Percentiles rank a stretch among this genome's conserved stretches.
These are phyloP conservation scores for Backusella macrospora DNA, from an alignment of 192 early-diverging fungal species.

Conservation along the genomic window DNA sequence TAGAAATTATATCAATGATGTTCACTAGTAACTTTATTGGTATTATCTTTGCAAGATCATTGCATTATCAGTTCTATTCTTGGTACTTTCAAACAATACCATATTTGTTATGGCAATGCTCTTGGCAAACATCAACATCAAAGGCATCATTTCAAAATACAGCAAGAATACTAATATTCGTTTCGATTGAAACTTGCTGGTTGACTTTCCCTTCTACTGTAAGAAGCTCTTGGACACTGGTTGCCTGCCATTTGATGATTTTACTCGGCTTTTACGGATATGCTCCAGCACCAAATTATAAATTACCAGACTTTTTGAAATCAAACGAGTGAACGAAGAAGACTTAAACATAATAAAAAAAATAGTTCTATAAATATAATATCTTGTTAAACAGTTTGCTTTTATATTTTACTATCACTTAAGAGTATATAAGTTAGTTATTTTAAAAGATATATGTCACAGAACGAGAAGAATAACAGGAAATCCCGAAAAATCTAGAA, in stretches of 20 bases:
- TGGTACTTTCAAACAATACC: constrained; percentile 93
- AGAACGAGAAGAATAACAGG: no score
- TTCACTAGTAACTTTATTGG: constrained; percentile 92
- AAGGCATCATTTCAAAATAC: neutral
- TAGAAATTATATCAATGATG: constrained; percentile 68
- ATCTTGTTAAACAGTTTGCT: no score
- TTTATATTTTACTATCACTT: neutral
- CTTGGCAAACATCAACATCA: constrained; percentile 29
- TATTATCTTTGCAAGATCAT: constrained; percentile 80
- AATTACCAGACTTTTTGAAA: neutral
- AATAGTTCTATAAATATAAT: neutral
- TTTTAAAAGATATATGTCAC: no score
- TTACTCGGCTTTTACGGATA: constrained; percentile 20
- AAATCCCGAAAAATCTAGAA: no score
- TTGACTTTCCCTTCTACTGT: constrained; percentile 40
- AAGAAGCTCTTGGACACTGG: constrained; percentile 32
- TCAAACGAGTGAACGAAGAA: neutral
- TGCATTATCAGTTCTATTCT: constrained; percentile 97
- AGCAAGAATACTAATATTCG: constrained; percentile 30
- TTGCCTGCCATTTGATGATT: constrained; percentile 37
- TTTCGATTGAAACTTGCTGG: constrained; percentile 45
- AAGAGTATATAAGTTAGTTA: neutral
- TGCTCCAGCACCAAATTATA: constrained; percentile 18
- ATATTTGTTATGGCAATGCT: constrained; percentile 69
- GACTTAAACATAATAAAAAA: neutral